These are phyloP conservation scores for Ascochyta lentis DNA, from an alignment of 2,329 filamentous ascomycete genomes.

Conservation along the genomic window DNA sequence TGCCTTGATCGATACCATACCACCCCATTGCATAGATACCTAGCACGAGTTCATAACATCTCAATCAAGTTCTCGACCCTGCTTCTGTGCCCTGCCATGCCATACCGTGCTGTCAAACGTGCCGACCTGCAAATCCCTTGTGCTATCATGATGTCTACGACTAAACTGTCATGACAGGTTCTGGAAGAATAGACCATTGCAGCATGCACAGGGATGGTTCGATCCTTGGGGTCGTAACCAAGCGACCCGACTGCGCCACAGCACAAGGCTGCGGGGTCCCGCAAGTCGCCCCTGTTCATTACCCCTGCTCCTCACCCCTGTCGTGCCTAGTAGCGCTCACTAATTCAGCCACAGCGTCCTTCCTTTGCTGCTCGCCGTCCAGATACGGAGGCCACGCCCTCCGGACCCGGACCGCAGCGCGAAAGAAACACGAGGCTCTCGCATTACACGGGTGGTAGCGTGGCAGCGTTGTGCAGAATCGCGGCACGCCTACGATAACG, in stretches of 20 bases:
- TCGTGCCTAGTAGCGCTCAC: neutral
- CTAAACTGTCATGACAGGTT: too few relatives aligned
- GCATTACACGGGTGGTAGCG: conserved; percentile 4
- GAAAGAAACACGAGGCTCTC: conserved; percentile 6
- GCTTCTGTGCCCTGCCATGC: neutral
- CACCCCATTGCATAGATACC: neutral
- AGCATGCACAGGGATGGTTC: neutral
- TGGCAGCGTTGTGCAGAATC: neutral
- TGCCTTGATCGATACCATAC: neutral
- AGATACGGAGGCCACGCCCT: neutral
- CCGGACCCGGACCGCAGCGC: neutral
- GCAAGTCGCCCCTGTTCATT: neutral
- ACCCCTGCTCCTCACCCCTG: conserved; percentile 6
- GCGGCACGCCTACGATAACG: neutral
- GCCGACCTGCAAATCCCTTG: neutral
- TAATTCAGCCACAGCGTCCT: neutral
- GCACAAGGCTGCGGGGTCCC: neutral
- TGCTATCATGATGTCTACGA: neutral
- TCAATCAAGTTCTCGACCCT: neutral
- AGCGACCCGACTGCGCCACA: neutral
- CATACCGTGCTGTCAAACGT: neutral
- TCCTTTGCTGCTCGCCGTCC: neutral
- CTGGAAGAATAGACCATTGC: neutral
- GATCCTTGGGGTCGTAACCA: neutral
- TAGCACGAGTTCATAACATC: neutral